Conservation (phyloP, 1,284 basidiomycete species). For the Sutorius eximius region DNA sequence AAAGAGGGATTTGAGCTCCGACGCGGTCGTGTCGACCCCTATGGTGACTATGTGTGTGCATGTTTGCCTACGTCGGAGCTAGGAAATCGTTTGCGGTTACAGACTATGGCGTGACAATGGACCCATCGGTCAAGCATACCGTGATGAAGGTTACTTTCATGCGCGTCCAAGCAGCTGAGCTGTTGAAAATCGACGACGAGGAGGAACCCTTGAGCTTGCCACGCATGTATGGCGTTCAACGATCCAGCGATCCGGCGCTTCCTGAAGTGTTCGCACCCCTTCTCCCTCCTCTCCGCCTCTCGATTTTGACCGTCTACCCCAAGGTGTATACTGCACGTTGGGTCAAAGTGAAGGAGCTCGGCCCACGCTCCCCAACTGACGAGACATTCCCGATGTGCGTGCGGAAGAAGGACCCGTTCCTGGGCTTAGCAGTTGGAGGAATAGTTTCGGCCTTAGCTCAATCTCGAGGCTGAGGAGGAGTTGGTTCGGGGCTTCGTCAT, state of each 20-base stretch:
- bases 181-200: slow-evolving; percentile 33
- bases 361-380: slow-evolving; percentile 33
- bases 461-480: slow-evolving; percentile 49
- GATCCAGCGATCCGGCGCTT: slow-evolving; percentile 24
- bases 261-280: slow-evolving; percentile 38
- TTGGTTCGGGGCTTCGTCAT: slow-evolving; percentile 46
- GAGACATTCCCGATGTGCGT: slow-evolving; percentile 24
- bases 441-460: slow-evolving; percentile 41
- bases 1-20: too few species aligned
- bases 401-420: slow-evolving; percentile 28
- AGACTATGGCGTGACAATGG: slow-evolving; percentile 34
- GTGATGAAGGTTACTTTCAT: slow-evolving; percentile 23
- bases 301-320: slow-evolving; percentile 39
- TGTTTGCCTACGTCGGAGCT: too few species aligned
- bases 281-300: slow-evolving; percentile 42
- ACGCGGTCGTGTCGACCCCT: too few species aligned
- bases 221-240: slow-evolving; percentile 30
- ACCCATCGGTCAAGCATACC: slow-evolving; percentile 35
- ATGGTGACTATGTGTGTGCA: too few species aligned
- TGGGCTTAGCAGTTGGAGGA: slow-evolving; percentile 34
- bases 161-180: slow-evolving; percentile 31
- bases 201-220: slow-evolving; percentile 24
- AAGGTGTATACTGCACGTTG: slow-evolving; percentile 60
- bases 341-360: slow-evolving; percentile 51
- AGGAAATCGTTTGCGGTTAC: slow-evolving; percentile 28